These are phyloP conservation scores for Hyaloscypha hepaticicola DNA, from an alignment of 495 filamentous ascomycete species.

Conservation along the genomic window DNA sequence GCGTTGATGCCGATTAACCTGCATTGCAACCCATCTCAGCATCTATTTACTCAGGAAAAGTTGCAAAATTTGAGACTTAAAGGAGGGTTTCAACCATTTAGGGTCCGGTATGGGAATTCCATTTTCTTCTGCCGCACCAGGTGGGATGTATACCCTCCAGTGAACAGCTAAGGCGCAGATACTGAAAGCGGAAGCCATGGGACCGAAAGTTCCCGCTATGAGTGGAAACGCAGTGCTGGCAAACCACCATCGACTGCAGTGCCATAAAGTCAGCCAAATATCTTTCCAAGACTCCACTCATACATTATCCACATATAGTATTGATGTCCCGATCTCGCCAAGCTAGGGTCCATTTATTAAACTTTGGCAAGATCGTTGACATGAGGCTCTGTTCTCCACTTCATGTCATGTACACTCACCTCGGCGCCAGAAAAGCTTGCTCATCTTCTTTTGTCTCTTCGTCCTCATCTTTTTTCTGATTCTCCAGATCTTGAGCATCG, in stretches of 20 bases:
- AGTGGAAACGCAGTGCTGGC: slow-evolving; percentile 74
- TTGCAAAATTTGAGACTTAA: not conserved
- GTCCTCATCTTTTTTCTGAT: slow-evolving; percentile 28
- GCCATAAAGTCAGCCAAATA: not conserved
- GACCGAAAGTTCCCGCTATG: slow-evolving; percentile 54
- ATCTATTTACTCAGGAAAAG: not conserved
- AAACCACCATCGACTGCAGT: slow-evolving; percentile 74
- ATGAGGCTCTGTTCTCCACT: not conserved
- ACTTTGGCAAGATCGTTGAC: not conserved
- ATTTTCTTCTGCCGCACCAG: slow-evolving; percentile 26
- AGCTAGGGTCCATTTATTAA: not conserved
- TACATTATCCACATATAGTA: not conserved
- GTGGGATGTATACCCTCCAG: slow-evolving; percentile 61
- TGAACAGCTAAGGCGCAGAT: slow-evolving; percentile 72
- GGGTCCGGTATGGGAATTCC: slow-evolving; percentile 60
- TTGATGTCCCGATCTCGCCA: not conserved
- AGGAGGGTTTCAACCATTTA: slow-evolving; percentile 48
- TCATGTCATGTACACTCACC: slow-evolving; percentile 2
- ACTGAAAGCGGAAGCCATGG: slow-evolving; percentile 76
- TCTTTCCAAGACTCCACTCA: not conserved
- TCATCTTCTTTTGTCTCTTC: slow-evolving; percentile 28
- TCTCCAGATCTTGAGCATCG: slow-evolving; percentile 50
- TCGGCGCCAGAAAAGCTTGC: slow-evolving; percentile 28
- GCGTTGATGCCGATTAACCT: slow-evolving; percentile 73
- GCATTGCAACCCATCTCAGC: not conserved